A percentile compares a stretch with the other conserved stretches of the same genome.
Evolutionary conservation across 352 stramenopile species (phyloP).

Genomic region (Phytophthora pinifolia): DNA sequence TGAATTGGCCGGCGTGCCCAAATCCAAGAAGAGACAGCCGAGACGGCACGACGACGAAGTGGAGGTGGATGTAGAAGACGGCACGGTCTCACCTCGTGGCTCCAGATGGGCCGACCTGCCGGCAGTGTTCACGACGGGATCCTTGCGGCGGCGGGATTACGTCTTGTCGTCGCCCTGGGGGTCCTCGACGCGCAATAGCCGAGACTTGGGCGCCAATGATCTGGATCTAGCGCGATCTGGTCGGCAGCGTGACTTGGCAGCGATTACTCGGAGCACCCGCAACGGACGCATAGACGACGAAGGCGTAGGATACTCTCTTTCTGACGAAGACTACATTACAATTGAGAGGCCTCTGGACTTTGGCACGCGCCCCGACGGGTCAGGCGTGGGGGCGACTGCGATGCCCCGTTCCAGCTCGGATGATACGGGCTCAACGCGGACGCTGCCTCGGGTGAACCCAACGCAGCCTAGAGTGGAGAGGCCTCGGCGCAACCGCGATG

Average conservation of each 20-base stretch:
- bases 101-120: slow-evolving; percentile 39
- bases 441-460: slow-evolving; percentile 20
- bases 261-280: slow-evolving; percentile 39
- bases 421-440: slow-evolving; percentile 14
- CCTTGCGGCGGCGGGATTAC: slow-evolving; percentile 42
- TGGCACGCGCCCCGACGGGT: slow-evolving; percentile 11
- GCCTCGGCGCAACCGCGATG: slow-evolving; percentile 6
- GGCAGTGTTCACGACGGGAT: slow-evolving; percentile 39
- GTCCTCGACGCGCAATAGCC: slow-evolving; percentile 16
- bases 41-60: slow-evolving; percentile 6
- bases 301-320: slow-evolving; percentile 47
- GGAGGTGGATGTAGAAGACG: slow-evolving; percentile 14
- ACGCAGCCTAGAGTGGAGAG: slow-evolving; percentile 20
- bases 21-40: slow-evolving; percentile 27
- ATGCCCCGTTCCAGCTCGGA: slow-evolving; percentile 26
- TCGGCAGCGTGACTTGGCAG: slow-evolving; percentile 26
- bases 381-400: background rate
- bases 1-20: slow-evolving; percentile 15
- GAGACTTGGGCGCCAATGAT: slow-evolving; percentile 34
- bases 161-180: slow-evolving; percentile 49
- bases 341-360: slow-evolving; percentile 49
- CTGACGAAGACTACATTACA: slow-evolving; percentile 72
- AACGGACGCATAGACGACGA: slow-evolving; percentile 35
- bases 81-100: slow-evolving; percentile 29
- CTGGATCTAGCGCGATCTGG: slow-evolving; percentile 26